phyloP scores from a whole-genome alignment of 1,284 basidiomycete species.

The Fomitopsis schrenkii region DNA sequence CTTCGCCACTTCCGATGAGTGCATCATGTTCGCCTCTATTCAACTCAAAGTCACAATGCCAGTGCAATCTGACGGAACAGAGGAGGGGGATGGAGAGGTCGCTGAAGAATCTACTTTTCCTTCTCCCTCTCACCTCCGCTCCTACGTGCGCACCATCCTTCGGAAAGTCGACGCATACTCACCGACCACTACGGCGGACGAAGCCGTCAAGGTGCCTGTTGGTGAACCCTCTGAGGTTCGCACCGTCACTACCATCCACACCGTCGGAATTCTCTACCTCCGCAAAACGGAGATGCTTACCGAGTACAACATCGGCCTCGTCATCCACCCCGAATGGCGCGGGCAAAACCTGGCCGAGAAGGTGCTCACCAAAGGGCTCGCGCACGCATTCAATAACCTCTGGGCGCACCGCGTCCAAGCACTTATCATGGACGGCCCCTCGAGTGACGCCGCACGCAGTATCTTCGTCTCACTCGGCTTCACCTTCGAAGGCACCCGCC shows the following conservation, averaged over 20 bases:
- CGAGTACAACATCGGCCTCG: conserved; percentile 49
- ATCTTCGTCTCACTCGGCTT: conserved; percentile 38
- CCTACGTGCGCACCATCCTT: no score
- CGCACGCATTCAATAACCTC: conserved; percentile 43
- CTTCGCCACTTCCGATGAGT: conserved; percentile 6
- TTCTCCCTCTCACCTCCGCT: no score
- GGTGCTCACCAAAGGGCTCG: conserved; percentile 38
- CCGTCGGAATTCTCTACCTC: conserved; percentile 43
- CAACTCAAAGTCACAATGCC: background rate
- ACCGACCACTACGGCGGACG: no score
- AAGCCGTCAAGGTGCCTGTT: no score
- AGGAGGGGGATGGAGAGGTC: no score
- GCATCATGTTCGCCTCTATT: conserved; percentile 6
- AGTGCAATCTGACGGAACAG: background rate
- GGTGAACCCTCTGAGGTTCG: no score
- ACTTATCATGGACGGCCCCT: conserved; percentile 12
- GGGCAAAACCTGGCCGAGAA: conserved; percentile 39
- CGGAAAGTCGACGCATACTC: background rate
- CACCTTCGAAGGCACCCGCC: conserved; percentile 53
- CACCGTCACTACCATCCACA: background rate
- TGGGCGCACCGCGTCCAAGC: conserved; percentile 45
- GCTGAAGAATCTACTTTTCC: no score
- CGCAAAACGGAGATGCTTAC: conserved; percentile 27
- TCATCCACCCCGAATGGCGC: conserved; percentile 33
- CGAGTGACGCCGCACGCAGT: conserved; percentile 8